Evolutionary conservation across 1,284 basidiomycete genomes (phyloP), one percentile per base, ranked within the genome.

Genomic region (Microbotryum scabiosae): DNA sequence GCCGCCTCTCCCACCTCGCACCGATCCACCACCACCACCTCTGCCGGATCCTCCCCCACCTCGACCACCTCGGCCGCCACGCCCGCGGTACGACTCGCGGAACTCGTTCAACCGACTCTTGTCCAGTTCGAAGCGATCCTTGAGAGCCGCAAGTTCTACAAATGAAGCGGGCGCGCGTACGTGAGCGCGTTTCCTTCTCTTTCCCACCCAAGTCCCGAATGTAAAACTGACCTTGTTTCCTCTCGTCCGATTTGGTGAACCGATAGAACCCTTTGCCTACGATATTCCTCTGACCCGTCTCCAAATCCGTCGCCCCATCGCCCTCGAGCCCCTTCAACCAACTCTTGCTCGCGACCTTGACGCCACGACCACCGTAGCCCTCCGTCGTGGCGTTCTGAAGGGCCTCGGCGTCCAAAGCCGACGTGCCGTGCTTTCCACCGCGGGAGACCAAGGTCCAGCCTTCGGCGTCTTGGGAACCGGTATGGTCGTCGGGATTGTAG

Each of bases 191-290:
- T n/a, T n/a, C n/a, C n/a, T n/a, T n/a, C n/a, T n/a, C n/a, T n/a
- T n/a, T n/a, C n/a, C n/a, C n/a, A n/a, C n/a, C n/a, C n/a, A n/a
- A 10, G 2, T 2, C 30, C 18, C 49, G 21, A 23, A 44, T 9
- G 5, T 16, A 10, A 9, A 43, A 58, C 64, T 51, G 23, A 68
- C 67, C 61, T 20, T 57, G 56, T 21, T 54, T 52, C 16, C 65
- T 54, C 12, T 48, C 46, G 16, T 66, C 62, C 21, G 61, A 59
- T 48, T 57, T 52, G 28, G 52, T 63, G 54, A 67, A 64, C 51
- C 61, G n/a, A 52, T 69, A 69, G 51, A 69, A 69, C n/a, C 65
- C 65, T 18, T 66, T 63, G 7, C 67, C 67, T 14, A 69, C 67
- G 48, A 66, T 69, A 51, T 67, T 63, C 57, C 54, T 67, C 46